Conservation (phyloP, 2,329 filamentous ascomycete species). For the Fusarium albidum region DNA sequence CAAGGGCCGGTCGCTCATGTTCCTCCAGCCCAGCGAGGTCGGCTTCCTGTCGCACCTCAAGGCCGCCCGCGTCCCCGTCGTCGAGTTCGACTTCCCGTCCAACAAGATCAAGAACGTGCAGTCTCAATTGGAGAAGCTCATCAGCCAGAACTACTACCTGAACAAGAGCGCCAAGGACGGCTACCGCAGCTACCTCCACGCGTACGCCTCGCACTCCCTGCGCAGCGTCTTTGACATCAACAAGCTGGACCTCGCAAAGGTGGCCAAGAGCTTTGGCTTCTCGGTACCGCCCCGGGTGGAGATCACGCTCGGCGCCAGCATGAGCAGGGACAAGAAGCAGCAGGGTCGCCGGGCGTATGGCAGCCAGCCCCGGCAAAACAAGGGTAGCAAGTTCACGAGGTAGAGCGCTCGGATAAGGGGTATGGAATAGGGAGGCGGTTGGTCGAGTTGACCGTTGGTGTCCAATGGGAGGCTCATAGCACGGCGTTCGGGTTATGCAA, state of each 20-base stretch:
- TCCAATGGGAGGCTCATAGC: constrained; percentile 38
- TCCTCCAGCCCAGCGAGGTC: constrained; percentile 90
- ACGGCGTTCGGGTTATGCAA: constrained; percentile 42
- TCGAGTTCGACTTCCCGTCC: constrained; percentile 93
- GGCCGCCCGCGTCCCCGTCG: constrained; percentile 88
- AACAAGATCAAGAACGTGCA: constrained; percentile 93
- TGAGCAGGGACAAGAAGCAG: constrained; percentile 73
- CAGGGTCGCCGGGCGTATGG: constrained; percentile 75
- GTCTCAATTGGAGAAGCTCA: constrained; percentile 91
- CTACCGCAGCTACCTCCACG: constrained; percentile 91
- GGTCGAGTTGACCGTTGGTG: constrained; percentile 28
- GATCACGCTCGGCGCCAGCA: constrained; percentile 81
- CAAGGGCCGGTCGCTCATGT: constrained; percentile 90
- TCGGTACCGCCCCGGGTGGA: constrained; percentile 81
- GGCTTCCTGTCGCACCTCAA: constrained; percentile 93
- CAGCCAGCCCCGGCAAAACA: constrained; percentile 74
- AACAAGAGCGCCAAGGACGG: constrained; percentile 84
- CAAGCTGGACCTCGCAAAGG: constrained; percentile 83
- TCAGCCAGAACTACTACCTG: constrained; percentile 95
- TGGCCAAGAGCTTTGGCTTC: constrained; percentile 87
- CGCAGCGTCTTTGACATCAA: constrained; percentile 77
- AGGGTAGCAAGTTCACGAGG: constrained; percentile 36
- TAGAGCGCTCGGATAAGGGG: constrained; percentile 15
- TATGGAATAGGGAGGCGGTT: constrained; percentile 13
- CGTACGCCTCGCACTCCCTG: constrained; percentile 80